Evolutionary conservation across 1,139 yeast genomes (phyloP).

Genomic region (Nematodospora anomalae): DNA sequence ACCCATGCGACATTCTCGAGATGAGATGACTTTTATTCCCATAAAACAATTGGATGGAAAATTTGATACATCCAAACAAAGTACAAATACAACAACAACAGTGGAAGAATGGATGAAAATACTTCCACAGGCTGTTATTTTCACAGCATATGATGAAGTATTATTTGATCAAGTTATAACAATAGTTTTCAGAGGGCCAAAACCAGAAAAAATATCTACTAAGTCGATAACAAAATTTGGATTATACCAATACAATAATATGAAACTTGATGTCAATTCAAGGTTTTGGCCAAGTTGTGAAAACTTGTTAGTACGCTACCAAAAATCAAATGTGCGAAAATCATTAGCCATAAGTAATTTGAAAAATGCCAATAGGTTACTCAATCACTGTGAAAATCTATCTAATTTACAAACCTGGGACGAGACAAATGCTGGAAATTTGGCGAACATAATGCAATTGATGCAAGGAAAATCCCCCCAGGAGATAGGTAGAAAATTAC

Average conservation of each 20-base stretch:
- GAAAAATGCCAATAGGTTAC: slow-evolving; percentile 62
- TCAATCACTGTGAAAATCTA: slow-evolving; percentile 29
- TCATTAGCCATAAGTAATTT: slow-evolving; percentile 76
- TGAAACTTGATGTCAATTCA: slow-evolving; percentile 62
- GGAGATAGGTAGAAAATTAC: slow-evolving; percentile 54
- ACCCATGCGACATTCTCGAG: slow-evolving; percentile 9
- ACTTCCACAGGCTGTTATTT: slow-evolving; percentile 55
- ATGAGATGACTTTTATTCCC: slow-evolving; percentile 6
- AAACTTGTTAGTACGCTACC: slow-evolving; percentile 54
- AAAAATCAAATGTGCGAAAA: slow-evolving; percentile 61
- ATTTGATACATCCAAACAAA: slow-evolving; percentile 18
- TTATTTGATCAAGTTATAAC: slow-evolving; percentile 55
- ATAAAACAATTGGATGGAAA: slow-evolving; percentile 23
- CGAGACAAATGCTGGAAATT: slow-evolving; percentile 76
- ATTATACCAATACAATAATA: slow-evolving; percentile 55
- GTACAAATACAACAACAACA: slow-evolving; percentile 3
- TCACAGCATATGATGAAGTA: slow-evolving; percentile 50
- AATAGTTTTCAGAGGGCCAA: slow-evolving; percentile 52
- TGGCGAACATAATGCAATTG: slow-evolving; percentile 62
- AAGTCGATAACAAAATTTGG: slow-evolving; percentile 73
- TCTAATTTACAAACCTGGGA: slow-evolving; percentile 45
- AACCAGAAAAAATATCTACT: slow-evolving; percentile 52
- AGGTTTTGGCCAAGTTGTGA: slow-evolving; percentile 79
- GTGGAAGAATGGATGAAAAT: slow-evolving; percentile 39
- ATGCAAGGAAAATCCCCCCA: slow-evolving; percentile 49